Evolutionary conservation across 352 stramenopile genomes (phyloP), one percentile per base, ranked within the genome.

Genomic region (Phytopythium delawarense): DNA sequence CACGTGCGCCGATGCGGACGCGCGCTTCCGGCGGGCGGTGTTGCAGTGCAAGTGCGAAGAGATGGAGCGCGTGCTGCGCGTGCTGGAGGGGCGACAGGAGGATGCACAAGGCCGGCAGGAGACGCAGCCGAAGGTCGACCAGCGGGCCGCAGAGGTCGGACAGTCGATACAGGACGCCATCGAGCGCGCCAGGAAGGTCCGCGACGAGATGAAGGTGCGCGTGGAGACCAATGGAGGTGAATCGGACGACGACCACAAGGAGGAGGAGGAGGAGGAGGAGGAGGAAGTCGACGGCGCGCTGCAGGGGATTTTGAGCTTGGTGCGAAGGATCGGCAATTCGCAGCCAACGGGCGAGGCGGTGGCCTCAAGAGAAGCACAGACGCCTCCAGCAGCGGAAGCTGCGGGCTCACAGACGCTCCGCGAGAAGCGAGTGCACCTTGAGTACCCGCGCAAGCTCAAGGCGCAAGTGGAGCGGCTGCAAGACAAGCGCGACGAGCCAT

Each of bases 401-500:
- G 6, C n/a, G 13, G 32, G 32, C 15, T 35, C 2, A 15, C 21
- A 28, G 23, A 3, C 23, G 11, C 34, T 20, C 21, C 4, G 6
- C 15, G 20, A n/a, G 20, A 45, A 62, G 6, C 57, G 32, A 13
- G 7, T 69, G 12, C 55, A 63, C 39, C n/a, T 91, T 28, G 64
- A 82, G 57, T 85, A 87, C 50, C 79, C 74, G n/a, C 69, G 66
- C 20, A 72, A 76, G 18, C 62, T 88, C 51, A 84, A 81, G 52
- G 48, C 59, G 23, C 34, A 86, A 58, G 66, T 89, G 53, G 67
- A 69, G 25, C 67, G 79, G 13, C 44, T 86, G 2, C 54, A 69
- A 12, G 75, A 82, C 11, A 48, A 74, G 45, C 56, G 63, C 5
- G 35, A 59, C 12, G 57, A 71, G n/a, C 75, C 76, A 23, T 79